Evolutionary conservation across 164 flowering plant genomes (phyloP), one percentile per base, ranked within the genome.

Genomic region (Berberis vulgaris): DNA sequence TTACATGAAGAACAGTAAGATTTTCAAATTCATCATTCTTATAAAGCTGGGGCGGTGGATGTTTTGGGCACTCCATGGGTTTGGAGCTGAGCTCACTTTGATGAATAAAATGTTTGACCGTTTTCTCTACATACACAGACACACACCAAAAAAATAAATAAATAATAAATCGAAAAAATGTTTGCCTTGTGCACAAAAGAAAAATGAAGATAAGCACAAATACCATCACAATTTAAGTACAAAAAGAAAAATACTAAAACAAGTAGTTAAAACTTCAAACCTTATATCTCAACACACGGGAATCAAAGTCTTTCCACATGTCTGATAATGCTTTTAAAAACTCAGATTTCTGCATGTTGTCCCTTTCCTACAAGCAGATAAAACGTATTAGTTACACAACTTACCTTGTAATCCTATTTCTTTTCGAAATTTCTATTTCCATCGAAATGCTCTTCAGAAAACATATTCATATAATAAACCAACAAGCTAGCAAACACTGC

Each of bases 261-360:
- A 41, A 41, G 8, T 8, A 41, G 3, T 38, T 40, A 1, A 40
- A 44, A 55, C 58, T 10, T 59, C 84, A 69, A 75, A 93, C 99
- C 99, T 94, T 94, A 65, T 91, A 94, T 57, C 94, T 89, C 79
- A 94, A 63, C 43, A 94, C 93, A 71, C 99, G 93, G 47, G 96
- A 80, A 62, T 91, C 99, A 85, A 94, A 93, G 78, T 91, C 97
- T 72, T 91, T 94, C 99, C 99, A 94, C 99, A 94, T 91, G 73
- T 86, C 96, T 26, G 96, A 82, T 69, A 94, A 74, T 58, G 99
- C 99, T 78, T 91, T 94, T 59, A 94, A 69, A 73, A 94, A 94
- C 71, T 94, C 97, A 60, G 97, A 84, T 75, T 94, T 94, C 77
- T 94, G 99, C 95, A 94, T 91, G 75, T 94, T 94, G 73, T 94